Conservation (phyloP, 768 basidiomycete species). For the Pholiota conissans region DNA sequence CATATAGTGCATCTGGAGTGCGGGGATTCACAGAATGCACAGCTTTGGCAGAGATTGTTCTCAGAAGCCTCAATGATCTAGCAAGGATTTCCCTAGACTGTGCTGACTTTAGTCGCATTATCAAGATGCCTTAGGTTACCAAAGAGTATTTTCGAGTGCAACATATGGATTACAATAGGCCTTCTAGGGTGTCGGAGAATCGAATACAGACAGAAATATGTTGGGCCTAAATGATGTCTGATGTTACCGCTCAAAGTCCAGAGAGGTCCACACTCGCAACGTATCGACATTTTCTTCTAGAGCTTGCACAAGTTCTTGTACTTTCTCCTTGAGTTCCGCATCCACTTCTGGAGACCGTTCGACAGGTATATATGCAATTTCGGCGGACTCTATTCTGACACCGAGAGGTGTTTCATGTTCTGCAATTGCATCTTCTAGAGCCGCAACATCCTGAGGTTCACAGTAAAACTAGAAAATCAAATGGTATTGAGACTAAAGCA, state of each 20-base stretch:
- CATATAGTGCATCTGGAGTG: slow-evolving; percentile 21
- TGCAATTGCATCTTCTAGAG: slow-evolving; percentile 17
- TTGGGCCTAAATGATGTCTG: not conserved
- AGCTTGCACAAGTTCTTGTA: slow-evolving; percentile 47
- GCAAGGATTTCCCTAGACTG: slow-evolving; percentile 20
- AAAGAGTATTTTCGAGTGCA: not conserved
- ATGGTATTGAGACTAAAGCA: not conserved
- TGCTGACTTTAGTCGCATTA: not conserved
- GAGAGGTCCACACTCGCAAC: slow-evolving; percentile 57
- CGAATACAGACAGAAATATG: not conserved
- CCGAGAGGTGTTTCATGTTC: slow-evolving; percentile 13
- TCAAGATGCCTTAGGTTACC: not conserved
- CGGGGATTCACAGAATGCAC: slow-evolving; percentile 23
- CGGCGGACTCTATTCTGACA: slow-evolving; percentile 39
- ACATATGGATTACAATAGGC: not conserved
- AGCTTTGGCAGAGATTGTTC: slow-evolving; percentile 22
- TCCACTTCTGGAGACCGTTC: slow-evolving; percentile 32
- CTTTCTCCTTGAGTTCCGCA: slow-evolving; percentile 38
- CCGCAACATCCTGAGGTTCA: slow-evolving; percentile 16
- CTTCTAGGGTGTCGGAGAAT: not conserved
- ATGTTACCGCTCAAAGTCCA: slow-evolving; percentile 7
- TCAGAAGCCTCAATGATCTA: slow-evolving; percentile 18
- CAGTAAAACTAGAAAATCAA: slow-evolving; percentile 19
- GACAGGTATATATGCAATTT: slow-evolving; percentile 55
- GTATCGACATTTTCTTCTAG: slow-evolving; percentile 62